These are phyloP conservation scores for Rubroboletus satanas DNA, from an alignment of 768 basidiomycete genomes.

Conservation along the genomic window DNA sequence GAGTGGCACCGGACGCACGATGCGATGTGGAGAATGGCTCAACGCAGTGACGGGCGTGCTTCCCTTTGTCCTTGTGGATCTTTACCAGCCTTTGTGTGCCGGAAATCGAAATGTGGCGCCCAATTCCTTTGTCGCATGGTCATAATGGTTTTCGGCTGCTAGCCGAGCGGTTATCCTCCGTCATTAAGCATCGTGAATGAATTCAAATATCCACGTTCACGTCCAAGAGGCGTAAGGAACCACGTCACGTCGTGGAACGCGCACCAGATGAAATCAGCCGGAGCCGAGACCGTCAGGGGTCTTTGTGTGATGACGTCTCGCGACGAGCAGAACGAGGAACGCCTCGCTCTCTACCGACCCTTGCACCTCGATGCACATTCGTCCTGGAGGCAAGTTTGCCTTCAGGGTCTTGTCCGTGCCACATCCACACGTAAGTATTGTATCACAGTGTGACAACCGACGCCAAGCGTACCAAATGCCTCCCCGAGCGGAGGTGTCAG, in stretches of 20 bases:
- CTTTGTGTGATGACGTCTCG: not conserved
- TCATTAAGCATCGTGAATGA: not conserved
- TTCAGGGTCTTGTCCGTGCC: not conserved
- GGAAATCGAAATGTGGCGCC: not conserved
- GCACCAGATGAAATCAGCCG: not conserved
- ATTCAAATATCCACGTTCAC: not conserved
- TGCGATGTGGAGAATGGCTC: not conserved
- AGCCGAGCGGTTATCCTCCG: not conserved
- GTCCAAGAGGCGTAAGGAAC: not conserved
- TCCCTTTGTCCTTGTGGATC: slow-evolving; percentile 13
- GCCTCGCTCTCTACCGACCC: no score
- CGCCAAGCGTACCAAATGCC: not conserved
- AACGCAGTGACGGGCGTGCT: not conserved
- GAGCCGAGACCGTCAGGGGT: not conserved
- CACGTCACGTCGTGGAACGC: not conserved
- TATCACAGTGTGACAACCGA: not conserved
- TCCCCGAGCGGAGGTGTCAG: not conserved
- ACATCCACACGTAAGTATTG: not conserved
- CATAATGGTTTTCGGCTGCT: not conserved
- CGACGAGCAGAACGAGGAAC: not conserved
- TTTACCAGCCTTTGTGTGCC: slow-evolving; percentile 16
- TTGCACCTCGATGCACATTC: no score
- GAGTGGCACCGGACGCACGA: slow-evolving; percentile 6
- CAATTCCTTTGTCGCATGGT: slow-evolving; percentile 6
- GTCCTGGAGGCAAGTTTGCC: not conserved